Conservation (phyloP, 2,329 filamentous ascomycete species). For the Botryotinia narcissicola region DNA sequence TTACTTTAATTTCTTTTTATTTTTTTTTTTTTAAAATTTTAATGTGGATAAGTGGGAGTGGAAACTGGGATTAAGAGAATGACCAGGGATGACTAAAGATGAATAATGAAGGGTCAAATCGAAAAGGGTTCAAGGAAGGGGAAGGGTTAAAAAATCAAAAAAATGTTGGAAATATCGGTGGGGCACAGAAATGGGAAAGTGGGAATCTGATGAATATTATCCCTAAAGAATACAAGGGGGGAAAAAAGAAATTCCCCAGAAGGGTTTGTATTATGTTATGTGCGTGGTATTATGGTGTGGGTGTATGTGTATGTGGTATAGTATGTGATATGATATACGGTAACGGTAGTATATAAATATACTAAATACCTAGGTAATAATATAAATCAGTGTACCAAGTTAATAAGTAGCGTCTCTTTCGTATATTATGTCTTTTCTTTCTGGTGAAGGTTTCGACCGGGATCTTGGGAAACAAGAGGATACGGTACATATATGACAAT, state of each 20-base stretch:
- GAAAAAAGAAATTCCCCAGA: neutral
- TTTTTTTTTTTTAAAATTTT: neutral
- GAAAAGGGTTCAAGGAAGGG: neutral
- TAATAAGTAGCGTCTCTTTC: neutral
- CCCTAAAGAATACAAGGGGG: neutral
- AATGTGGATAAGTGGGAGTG: neutral
- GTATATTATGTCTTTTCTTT: neutral
- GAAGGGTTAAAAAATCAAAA: neutral
- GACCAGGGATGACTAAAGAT: neutral
- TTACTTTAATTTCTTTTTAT: neutral
- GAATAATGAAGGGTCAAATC: neutral
- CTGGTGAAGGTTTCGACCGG: neutral
- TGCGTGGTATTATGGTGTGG: too few relatives aligned
- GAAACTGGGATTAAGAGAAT: neutral
- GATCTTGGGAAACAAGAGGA: neutral
- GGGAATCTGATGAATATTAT: neutral
- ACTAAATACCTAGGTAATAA: neutral
- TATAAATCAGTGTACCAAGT: neutral
- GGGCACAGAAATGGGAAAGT: neutral
- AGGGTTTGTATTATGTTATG: neutral
- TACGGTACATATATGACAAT: neutral
- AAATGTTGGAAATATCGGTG: constrained; percentile 1
- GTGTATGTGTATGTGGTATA: neutral
- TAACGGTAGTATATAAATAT: too few relatives aligned
- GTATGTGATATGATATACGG: neutral